Evolutionary conservation across 2,329 filamentous ascomycete species (phyloP).

Genomic region (Dothideomycetidae sp.): DNA sequence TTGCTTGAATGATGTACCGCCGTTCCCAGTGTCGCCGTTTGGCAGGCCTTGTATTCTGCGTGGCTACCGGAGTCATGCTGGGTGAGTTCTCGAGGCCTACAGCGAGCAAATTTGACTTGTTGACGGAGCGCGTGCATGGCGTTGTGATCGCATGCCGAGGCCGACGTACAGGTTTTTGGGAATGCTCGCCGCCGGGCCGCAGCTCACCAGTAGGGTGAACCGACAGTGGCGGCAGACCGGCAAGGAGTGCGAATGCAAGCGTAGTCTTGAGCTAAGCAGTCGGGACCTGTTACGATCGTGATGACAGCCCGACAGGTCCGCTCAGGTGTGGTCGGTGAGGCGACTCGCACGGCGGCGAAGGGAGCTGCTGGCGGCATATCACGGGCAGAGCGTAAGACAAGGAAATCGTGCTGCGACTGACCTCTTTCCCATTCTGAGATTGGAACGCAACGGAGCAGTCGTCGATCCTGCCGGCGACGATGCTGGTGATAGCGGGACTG

Average conservation of each 20-base stretch:
- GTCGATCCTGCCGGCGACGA: background rate
- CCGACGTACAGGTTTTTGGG: no score
- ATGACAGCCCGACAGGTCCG: no score
- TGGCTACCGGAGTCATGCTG: constrained; percentile 20
- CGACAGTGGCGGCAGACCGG: no score
- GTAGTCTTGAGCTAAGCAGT: no score
- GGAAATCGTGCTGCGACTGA: constrained; percentile 4
- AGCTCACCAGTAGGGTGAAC: no score
- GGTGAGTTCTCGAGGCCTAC: constrained; percentile 22
- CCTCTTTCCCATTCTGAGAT: constrained; percentile 9
- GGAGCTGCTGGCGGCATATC: background rate
- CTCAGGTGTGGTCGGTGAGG: no score
- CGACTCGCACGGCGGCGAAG: background rate
- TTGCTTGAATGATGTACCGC: constrained; percentile 20
- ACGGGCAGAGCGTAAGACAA: constrained; percentile 4
- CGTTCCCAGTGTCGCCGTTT: constrained; percentile 20
- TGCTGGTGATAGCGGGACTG: background rate
- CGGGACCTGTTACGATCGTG: no score
- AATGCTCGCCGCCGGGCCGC: no score
- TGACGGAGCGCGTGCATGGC: background rate
- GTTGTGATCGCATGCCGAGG: no score
- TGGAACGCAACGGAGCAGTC: background rate
- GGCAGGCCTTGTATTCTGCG: constrained; percentile 20
- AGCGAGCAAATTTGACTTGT: constrained; percentile 20
- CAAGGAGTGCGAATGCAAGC: no score